A percentile compares a stretch with the other conserved stretches of the same genome.
These are phyloP conservation scores for Eimeria zaria DNA, from an alignment of 169 alveolate species.

Conservation along the genomic window DNA sequence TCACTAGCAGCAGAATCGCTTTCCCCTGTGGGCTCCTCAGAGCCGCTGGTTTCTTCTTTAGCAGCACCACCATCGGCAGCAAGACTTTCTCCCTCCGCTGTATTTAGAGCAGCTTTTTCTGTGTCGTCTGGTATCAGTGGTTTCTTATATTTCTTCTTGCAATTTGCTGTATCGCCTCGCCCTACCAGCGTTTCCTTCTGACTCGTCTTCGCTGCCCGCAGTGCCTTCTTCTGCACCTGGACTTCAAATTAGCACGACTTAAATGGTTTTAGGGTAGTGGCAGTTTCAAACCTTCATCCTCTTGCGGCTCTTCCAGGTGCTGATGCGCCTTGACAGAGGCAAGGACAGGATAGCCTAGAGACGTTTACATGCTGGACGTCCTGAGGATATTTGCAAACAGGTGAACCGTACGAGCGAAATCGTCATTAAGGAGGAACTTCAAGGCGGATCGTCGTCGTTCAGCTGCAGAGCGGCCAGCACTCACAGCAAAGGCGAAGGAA, in stretches of 20 bases:
- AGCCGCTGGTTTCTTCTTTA: neutral
- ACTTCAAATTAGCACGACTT: neutral
- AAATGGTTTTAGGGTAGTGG: neutral
- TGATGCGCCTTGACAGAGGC: constrained; percentile 60
- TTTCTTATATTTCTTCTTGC: neutral
- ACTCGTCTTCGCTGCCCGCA: constrained; percentile 8
- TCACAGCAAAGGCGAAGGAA: constrained; percentile 1
- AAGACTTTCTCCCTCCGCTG: neutral
- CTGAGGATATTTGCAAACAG: neutral
- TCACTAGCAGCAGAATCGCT: neutral
- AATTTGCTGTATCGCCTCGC: neutral
- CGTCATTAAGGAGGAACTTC: neutral
- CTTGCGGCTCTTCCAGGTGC: neutral
- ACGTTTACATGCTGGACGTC: neutral
- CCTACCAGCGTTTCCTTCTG: neutral
- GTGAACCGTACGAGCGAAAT: constrained; percentile 8
- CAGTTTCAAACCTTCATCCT: constrained; percentile 43
- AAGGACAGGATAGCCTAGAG: constrained; percentile 11
- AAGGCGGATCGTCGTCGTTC: neutral
- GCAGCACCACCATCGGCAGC: neutral
- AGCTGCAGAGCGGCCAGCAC: too few relatives aligned
- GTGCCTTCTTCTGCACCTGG: neutral
- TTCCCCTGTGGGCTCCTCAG: neutral
- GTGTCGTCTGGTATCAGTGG: neutral
- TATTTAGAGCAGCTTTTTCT: neutral